phyloP scores from a whole-genome alignment of 257 asterid genomes.

The Primulina tabacum region DNA sequence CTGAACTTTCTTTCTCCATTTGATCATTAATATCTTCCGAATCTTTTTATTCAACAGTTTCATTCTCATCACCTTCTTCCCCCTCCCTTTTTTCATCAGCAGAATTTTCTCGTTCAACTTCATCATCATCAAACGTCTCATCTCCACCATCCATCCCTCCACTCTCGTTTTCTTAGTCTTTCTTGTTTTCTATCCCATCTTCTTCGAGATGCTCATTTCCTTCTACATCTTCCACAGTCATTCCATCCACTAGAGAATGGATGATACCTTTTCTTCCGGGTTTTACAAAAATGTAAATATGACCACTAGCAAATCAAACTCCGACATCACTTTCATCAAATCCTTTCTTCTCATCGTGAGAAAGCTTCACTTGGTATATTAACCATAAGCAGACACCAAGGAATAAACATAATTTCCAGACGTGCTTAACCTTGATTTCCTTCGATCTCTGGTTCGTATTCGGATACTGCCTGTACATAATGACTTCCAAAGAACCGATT shows the following conservation, averaged over 20 bases:
- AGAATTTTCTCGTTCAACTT: constrained; percentile 44
- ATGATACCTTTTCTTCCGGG: constrained; percentile 76
- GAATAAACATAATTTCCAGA: constrained; percentile 68
- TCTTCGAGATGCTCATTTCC: constrained; percentile 39
- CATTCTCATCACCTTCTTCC: constrained; percentile 47
- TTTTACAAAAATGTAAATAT: constrained; percentile 33
- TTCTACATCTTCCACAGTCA: constrained; percentile 41
- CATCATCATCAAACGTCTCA: constrained; percentile 50
- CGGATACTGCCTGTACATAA: constrained; percentile 76
- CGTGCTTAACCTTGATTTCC: constrained; percentile 60
- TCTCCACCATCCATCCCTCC: constrained; percentile 41
- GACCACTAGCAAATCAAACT: constrained; percentile 23
- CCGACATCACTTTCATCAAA: constrained; percentile 58
- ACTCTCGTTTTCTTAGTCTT: constrained; percentile 18
- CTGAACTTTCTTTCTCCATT: constrained; percentile 36
- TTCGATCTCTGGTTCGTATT: constrained; percentile 70
- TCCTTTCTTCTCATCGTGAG: constrained; percentile 72
- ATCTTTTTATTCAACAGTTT: constrained; percentile 39
- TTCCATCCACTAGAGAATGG: constrained; percentile 39
- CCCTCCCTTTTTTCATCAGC: constrained; percentile 46
- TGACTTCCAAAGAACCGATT: constrained; percentile 22
- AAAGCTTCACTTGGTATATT: constrained; percentile 85
- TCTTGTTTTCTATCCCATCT: constrained; percentile 21
- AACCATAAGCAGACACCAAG: constrained; percentile 89
- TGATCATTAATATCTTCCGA: constrained; percentile 40